Evolutionary conservation across 108 stramenopile species (phyloP).

Genomic region (Pseudonitzschia multiseries): DNA sequence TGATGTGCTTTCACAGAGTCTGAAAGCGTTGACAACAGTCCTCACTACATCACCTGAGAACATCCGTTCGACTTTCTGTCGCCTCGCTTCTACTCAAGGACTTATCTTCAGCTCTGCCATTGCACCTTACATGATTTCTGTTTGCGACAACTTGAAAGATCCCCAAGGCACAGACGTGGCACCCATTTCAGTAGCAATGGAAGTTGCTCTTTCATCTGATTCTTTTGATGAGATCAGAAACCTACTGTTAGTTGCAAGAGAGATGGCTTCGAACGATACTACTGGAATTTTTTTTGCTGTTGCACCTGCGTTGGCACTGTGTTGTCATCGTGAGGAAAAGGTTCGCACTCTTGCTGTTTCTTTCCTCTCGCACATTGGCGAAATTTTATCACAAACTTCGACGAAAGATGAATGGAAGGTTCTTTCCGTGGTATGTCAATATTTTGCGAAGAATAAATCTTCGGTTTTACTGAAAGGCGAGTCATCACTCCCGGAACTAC

Average conservation of each 20-base stretch:
- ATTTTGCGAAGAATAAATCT: conserved; percentile 44
- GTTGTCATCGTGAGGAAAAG: conserved; percentile 38
- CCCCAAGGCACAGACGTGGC: conserved; percentile 13
- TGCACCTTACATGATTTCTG: conserved; percentile 12
- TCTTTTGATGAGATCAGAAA: conserved; percentile 29
- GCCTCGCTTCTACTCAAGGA: conserved; percentile 1
- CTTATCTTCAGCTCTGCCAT: neutral
- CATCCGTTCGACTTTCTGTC: conserved; percentile 8
- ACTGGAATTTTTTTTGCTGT: conserved; percentile 30
- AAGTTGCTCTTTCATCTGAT: conserved; percentile 17
- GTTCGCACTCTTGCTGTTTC: conserved; percentile 44
- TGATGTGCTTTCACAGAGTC: neutral
- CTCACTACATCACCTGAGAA: conserved; percentile 2
- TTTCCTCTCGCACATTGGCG: conserved; percentile 28
- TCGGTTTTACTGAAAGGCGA: conserved; percentile 29
- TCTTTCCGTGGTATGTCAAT: conserved; percentile 36
- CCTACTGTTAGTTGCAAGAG: conserved; percentile 33
- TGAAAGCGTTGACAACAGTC: neutral
- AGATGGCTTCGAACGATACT: neutral
- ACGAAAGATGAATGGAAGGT: conserved; percentile 18
- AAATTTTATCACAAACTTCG: conserved; percentile 29
- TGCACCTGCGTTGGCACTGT: conserved; percentile 47
- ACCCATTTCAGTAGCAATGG: conserved; percentile 25
- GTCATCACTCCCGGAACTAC: conserved; percentile 11
- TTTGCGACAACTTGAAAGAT: conserved; percentile 26